phyloP scores from a whole-genome alignment of 176 grass and related monocot genomes.

The Oryza meyeriana region DNA sequence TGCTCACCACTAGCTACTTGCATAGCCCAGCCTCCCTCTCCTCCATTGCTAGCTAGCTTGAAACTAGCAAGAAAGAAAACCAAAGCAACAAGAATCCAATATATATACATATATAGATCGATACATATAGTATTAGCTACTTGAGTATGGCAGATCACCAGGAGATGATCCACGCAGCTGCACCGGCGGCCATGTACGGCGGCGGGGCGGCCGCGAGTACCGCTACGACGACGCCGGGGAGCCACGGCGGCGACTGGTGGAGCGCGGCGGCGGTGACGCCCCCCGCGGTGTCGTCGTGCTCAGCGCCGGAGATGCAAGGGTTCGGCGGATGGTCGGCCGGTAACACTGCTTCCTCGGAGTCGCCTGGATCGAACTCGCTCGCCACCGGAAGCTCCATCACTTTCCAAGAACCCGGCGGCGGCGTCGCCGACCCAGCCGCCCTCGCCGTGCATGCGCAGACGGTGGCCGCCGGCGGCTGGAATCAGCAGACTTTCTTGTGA shows the following conservation, averaged over 20 bases:
- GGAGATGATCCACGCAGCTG: conserved; percentile 29
- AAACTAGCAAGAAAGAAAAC: not conserved
- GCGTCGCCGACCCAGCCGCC: conserved; percentile 6
- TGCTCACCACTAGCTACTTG: conserved; percentile 21
- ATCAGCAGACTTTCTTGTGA: conserved; percentile 68
- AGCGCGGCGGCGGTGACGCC: not conserved
- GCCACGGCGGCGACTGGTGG: conserved; percentile 39
- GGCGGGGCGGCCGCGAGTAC: not conserved
- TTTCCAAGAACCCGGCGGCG: conserved; percentile 41
- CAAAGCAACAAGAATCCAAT: not conserved
- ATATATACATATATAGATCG: not conserved
- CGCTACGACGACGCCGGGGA: not conserved
- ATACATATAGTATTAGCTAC: not conserved
- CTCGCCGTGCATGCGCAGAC: not conserved
- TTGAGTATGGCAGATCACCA: conserved; percentile 26
- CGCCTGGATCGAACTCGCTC: conserved; percentile 30
- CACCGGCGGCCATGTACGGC: not conserved
- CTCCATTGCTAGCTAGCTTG: not conserved
- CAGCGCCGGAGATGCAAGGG: conserved; percentile 20
- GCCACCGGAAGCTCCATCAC: conserved; percentile 48
- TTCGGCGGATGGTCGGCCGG: conserved; percentile 17
- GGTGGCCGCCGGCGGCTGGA: conserved; percentile 35
- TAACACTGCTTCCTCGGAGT: conserved; percentile 20
- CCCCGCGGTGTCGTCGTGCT: not conserved
- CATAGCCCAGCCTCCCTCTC: not conserved